phyloP scores from a whole-genome alignment of 1,284 basidiomycete genomes.

The Sanghuangporus weigelae region DNA sequence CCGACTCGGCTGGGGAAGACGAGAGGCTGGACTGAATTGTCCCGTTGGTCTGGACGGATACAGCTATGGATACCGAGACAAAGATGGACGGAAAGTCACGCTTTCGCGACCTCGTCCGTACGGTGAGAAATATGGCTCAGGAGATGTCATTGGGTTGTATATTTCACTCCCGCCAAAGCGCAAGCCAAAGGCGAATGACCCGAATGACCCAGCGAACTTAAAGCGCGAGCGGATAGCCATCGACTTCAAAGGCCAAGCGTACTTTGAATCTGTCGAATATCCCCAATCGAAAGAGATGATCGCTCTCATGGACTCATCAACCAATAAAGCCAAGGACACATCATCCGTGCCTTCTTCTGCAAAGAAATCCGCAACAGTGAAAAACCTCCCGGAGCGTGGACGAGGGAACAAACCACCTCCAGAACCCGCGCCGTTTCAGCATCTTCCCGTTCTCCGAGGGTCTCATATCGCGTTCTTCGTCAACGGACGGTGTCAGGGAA shows the following conservation, averaged over 20 bases:
- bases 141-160: conserved; percentile 92
- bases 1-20: conserved; percentile 85
- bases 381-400: conserved; percentile 54
- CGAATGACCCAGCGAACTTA: conserved; percentile 70
- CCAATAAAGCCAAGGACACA: conserved; percentile 46
- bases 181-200: conserved; percentile 49
- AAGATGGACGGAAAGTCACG: conserved; percentile 86
- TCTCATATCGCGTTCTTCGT: conserved; percentile 89
- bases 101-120: conserved; percentile 80
- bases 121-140: conserved; percentile 68
- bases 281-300: conserved; percentile 92
- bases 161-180: conserved; percentile 77
- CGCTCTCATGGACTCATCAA: conserved; percentile 58
- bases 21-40: conserved; percentile 89
- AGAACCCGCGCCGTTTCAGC: conserved; percentile 44
- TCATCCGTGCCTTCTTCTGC: conserved; percentile 51
- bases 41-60: conserved; percentile 94
- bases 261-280: conserved; percentile 95
- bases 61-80: conserved; percentile 89
- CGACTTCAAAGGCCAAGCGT: conserved; percentile 92
- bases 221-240: conserved; percentile 88
- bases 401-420: conserved; percentile 25
- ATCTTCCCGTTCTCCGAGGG: conserved; percentile 64
- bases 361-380: conserved; percentile 65
- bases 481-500: conserved; percentile 84